phyloP scores from a whole-genome alignment of 2,329 filamentous ascomycete genomes.

The Didymella glomerata region DNA sequence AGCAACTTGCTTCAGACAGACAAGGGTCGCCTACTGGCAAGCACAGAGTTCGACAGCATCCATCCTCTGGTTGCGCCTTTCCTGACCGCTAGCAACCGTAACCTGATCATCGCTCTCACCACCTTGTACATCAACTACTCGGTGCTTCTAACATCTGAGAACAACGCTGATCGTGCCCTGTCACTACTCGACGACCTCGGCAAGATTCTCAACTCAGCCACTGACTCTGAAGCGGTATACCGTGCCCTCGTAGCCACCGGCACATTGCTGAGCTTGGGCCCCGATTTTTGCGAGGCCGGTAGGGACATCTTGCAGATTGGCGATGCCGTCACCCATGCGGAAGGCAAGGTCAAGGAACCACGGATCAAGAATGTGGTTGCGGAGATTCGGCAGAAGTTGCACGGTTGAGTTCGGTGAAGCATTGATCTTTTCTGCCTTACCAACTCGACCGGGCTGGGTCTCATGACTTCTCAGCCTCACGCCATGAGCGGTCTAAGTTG shows the following conservation, averaged over 20 bases:
- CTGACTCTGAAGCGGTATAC: constrained; percentile 84
- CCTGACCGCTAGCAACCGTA: constrained; percentile 69
- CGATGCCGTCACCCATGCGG: constrained; percentile 57
- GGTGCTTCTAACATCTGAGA: constrained; percentile 68
- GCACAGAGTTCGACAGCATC: constrained; percentile 66
- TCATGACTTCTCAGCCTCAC: neutral
- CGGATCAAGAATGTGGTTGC: constrained; percentile 66
- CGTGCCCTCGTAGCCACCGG: constrained; percentile 83
- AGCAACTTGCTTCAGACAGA: constrained; percentile 83
- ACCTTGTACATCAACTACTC: constrained; percentile 87
- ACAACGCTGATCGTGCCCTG: constrained; percentile 59
- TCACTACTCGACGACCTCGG: constrained; percentile 69
- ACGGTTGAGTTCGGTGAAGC: constrained; percentile 27
- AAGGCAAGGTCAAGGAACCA: constrained; percentile 65
- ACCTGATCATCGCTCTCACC: constrained; percentile 81
- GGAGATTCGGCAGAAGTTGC: constrained; percentile 65
- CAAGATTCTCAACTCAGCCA: constrained; percentile 69
- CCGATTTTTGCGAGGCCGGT: constrained; percentile 65
- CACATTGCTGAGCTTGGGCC: constrained; percentile 73
- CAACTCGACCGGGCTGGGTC: neutral
- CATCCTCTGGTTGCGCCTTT: constrained; percentile 71
- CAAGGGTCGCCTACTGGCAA: constrained; percentile 69
- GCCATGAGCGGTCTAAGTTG: neutral
- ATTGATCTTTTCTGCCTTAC: neutral
- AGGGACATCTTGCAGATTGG: constrained; percentile 65